Conservation (phyloP, 495 filamentous ascomycete species). For the Annulohypoxylon stygium region DNA sequence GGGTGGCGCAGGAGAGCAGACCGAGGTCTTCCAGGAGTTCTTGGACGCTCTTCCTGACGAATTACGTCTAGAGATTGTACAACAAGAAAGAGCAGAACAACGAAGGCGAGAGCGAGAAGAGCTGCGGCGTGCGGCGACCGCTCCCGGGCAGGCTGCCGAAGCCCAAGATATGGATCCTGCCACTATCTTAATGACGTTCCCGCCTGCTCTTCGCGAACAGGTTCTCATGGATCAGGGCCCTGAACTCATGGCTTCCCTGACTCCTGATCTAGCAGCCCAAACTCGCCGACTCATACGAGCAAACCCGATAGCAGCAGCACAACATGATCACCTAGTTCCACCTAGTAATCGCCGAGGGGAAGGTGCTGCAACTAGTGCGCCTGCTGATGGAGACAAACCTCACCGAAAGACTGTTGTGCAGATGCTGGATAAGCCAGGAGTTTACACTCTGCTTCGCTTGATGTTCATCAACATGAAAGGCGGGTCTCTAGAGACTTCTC, state of each 20-base stretch:
- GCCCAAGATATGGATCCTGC: conserved; percentile 92
- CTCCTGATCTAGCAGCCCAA: conserved; percentile 85
- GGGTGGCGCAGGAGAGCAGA: conserved; percentile 77
- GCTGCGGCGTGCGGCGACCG: conserved; percentile 66
- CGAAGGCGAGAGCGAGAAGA: conserved; percentile 90
- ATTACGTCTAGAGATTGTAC: conserved; percentile 88
- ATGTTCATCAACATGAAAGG: conserved; percentile 97
- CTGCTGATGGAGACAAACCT: conserved; percentile 67
- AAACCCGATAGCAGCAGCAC: conserved; percentile 40
- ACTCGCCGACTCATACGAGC: conserved; percentile 72
- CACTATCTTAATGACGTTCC: conserved; percentile 91
- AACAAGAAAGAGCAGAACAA: conserved; percentile 89
- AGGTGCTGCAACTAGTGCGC: conserved; percentile 46
- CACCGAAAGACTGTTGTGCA: conserved; percentile 86
- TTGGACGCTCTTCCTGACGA: conserved; percentile 91
- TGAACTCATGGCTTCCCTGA: conserved; percentile 85
- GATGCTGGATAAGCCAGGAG: conserved; percentile 95
- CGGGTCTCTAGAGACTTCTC: conserved; percentile 77
- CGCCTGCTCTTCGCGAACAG: conserved; percentile 84
- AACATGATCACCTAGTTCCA: conserved; percentile 41
- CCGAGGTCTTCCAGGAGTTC: conserved; percentile 94
- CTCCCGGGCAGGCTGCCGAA: conserved; percentile 64
- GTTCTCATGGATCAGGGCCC: conserved; percentile 93
- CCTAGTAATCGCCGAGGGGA: conserved; percentile 48
- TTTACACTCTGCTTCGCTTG: conserved; percentile 91